Conservation (phyloP, 805 yeast species). For the Pichia eremophila region DNA sequence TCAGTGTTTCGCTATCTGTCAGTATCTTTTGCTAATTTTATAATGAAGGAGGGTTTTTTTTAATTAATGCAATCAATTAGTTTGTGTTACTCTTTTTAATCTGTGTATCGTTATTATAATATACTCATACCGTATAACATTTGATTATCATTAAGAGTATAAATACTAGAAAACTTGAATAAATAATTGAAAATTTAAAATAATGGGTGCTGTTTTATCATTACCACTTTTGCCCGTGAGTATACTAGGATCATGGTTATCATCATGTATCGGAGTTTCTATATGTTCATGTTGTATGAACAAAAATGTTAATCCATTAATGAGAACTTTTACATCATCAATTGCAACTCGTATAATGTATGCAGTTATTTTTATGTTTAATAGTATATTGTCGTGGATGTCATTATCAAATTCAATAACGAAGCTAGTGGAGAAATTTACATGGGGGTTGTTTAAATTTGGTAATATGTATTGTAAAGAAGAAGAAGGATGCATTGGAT, state of each 20-base stretch:
- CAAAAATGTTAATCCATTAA: conserved; percentile 26
- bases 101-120: no score
- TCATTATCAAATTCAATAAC: conserved; percentile 76
- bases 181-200: no score
- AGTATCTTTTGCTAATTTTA: no score
- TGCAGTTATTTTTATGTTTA: conserved; percentile 67
- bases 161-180: no score
- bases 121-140: no score
- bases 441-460: conserved; percentile 58
- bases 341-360: conserved; percentile 80
- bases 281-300: conserved; percentile 53
- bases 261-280: conserved; percentile 78
- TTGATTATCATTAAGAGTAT: no score
- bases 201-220: conserved; percentile 64
- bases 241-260: conserved; percentile 48
- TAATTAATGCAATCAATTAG: no score
- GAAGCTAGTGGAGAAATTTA: conserved; percentile 59
- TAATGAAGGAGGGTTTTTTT: no score
- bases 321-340: conserved; percentile 50
- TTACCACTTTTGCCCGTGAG: conserved; percentile 55
- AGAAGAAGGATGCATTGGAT: conserved; percentile 79
- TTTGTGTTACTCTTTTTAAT: no score
- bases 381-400: conserved; percentile 87
- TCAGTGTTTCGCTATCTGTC: no score
- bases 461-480: conserved; percentile 46